phyloP scores from a whole-genome alignment of 2,329 filamentous ascomycete genomes.

The Arthrinium phaeospermum region DNA sequence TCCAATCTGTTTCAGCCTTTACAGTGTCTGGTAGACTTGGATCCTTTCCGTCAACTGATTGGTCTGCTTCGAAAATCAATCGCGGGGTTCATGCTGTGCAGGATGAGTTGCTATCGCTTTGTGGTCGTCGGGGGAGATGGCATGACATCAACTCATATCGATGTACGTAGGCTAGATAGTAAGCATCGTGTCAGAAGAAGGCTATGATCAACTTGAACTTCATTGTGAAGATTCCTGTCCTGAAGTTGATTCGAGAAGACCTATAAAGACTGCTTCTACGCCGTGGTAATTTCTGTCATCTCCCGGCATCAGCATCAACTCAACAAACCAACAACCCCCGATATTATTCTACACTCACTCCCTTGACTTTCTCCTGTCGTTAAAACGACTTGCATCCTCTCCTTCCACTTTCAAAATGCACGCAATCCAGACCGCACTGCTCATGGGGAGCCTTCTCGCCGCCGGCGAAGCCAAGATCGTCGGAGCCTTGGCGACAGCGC shows the following conservation, averaged over 20 bases:
- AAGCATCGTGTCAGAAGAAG: neutral
- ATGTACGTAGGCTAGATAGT: neutral
- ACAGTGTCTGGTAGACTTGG: too few species aligned
- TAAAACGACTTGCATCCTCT: neutral
- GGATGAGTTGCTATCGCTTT: neutral
- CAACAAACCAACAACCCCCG: neutral
- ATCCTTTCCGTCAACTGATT: neutral
- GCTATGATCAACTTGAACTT: accelerated
- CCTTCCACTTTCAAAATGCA: neutral
- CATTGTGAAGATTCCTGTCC: neutral
- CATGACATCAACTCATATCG: neutral
- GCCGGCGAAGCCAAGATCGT: neutral
- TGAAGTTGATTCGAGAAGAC: neutral
- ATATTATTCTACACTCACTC: neutral
- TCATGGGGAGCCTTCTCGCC: neutral
- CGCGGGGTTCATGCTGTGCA: neutral
- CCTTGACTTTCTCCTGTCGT: neutral
- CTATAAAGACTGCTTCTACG: neutral
- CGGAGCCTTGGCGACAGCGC: slow-evolving; percentile 39
- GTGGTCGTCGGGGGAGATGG: neutral
- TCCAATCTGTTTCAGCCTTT: neutral
- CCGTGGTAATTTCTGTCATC: neutral
- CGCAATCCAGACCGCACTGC: neutral
- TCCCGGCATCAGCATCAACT: neutral
- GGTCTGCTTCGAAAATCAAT: too few species aligned